Evolutionary conservation across 164 flowering plant genomes (phyloP), one percentile per base, ranked within the genome.

Genomic region (Tetrastigma voinierianum): DNA sequence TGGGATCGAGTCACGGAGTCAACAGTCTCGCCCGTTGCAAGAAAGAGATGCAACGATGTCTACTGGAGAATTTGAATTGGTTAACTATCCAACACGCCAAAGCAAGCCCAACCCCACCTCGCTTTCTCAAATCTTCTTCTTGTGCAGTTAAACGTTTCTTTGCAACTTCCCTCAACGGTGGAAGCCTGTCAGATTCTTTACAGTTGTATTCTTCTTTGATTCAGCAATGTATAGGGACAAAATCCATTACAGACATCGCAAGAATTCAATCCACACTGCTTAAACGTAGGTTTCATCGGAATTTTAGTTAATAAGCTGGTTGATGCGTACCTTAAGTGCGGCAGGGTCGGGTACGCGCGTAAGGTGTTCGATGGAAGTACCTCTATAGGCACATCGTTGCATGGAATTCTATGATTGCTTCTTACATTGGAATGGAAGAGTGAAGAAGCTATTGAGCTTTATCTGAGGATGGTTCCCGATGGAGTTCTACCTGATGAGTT

Each of bases 341-440:
- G 77, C 2, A 18, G 68, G 49, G 21, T 80, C 10, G 70, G 32
- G 2, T 72, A 78, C 24, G 86, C 82, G 32, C 81, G 80, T 16
- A 62, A 68, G 6, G 48, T 87, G 74, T 85, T 87, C 65, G 84
- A 85, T 53, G n/a, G 81, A 79, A 72, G 72, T 87, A 82, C 78
- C 84, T 43, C 65, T n/a, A 64, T 1, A 69, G 81, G 46, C 77
- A 78, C 19, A 70, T 83, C 14, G 82, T 83, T 32, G 64, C 72
- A 2, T 83, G 89, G 87, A 87, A 85, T 58, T 74, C 87, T 16
- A 74, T 82, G 76, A 85, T 87, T 65, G 76, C 84, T 51, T 61
- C 72, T 40, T 80, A 74, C 53, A 61, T 72, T 47, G 68, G 10
- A 55, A 52, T 16, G 53, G 57, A 43, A 74, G 62, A 66, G 73